These are phyloP conservation scores for Colletotrichum zoysiae DNA, from an alignment of 2,329 filamentous ascomycete genomes.

Conservation along the genomic window DNA sequence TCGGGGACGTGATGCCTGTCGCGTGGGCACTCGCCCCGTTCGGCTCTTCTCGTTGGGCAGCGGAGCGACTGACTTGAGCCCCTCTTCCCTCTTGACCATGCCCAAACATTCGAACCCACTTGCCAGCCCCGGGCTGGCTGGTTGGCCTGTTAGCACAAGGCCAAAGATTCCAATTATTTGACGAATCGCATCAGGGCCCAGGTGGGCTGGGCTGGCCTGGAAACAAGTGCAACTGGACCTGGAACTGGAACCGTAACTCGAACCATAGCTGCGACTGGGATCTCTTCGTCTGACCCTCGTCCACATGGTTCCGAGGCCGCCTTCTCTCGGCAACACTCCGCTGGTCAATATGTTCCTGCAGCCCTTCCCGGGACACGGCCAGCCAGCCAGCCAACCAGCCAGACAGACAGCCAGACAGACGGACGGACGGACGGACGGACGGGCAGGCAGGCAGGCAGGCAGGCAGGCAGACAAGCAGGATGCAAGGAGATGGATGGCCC, in stretches of 20 bases:
- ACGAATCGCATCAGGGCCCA: constrained; percentile 23
- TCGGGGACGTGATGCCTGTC: constrained; percentile 26
- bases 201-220: constrained; percentile 31
- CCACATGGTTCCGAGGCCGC: constrained; percentile 36
- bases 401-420: background rate
- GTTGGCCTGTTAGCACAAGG: background rate
- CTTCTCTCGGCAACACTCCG: constrained; percentile 39
- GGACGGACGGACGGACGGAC: no score
- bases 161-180: constrained; percentile 31
- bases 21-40: constrained; percentile 19
- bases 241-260: constrained; percentile 1
- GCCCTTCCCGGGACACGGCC: constrained; percentile 23
- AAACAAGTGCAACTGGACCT: constrained; percentile 29
- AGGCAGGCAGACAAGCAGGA: constrained; percentile 13
- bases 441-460: no score
- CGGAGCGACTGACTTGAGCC: constrained; percentile 8
- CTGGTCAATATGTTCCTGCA: constrained; percentile 30
- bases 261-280: constrained; percentile 18
- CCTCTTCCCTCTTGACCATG: constrained; percentile 21
- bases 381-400: constrained; percentile 23
- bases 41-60: constrained; percentile 10
- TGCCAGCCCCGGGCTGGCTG: constrained; percentile 10
- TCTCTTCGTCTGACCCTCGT: constrained; percentile 39
- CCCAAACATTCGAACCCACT: constrained; percentile 26
- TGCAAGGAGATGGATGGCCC: background rate